Evolutionary conservation across 1,284 basidiomycete species (phyloP), one percentile per base, ranked within the genome.

Genomic region (Omphalotus olearius): DNA sequence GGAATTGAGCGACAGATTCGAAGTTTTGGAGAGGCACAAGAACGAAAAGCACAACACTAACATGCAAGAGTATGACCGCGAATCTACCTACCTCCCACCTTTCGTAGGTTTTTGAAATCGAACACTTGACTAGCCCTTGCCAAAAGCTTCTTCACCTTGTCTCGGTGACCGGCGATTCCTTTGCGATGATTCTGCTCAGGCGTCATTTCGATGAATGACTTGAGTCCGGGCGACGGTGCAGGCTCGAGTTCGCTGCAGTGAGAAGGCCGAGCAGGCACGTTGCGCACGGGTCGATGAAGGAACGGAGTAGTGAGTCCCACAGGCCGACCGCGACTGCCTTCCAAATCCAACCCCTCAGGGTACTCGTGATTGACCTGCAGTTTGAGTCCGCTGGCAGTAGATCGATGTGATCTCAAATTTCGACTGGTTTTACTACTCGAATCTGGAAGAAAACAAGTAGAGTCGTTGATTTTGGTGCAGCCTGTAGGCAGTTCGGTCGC

Each of bases 171-270:
- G 17, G 40, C 17, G 6, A 45, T 33, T 4, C 36, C 11, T 16
- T 47, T 52, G 13, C 45, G 38, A 40, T 26, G 25, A 1, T 14
- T 39, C 20, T 52, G 53, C 36, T 60, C 59, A 13, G 59, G 58
- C 10, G 58, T 54, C 9, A 59, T 52, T 41, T 57, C 53, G 11
- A 60, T 73, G 56, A 74, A 74, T 3, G 72, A 73, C 47, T 55
- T 65, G 10, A 65, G 62, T 7, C 51, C 25, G 48, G 57, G 28
- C 37, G 52, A 30, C 35, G 47, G 45, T 18, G 45, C 45, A 23
- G 35, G 33, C 17, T 43, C n/a, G n/a, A 28, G 41, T 23, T 47
- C 17, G 23, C 35, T 37, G 36, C 14, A 18, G 38, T 20, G 38
- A 16, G 10, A 38, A 30, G 38, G 39, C 16, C 28, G 17, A 16